Conservation (phyloP, 768 basidiomycete species). For the Suillus sp. region DNA sequence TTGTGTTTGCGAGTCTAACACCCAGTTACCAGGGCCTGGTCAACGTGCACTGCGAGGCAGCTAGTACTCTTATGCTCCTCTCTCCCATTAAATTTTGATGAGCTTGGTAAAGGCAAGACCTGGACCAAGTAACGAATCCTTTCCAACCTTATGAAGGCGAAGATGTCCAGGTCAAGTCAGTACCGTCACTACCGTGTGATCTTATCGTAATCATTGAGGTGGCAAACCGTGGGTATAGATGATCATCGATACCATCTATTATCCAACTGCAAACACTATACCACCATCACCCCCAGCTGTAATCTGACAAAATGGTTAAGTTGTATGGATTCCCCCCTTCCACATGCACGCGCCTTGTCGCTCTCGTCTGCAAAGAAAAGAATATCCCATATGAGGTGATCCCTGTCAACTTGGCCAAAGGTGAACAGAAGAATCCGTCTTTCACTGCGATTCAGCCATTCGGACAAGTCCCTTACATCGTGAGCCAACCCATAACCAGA, state of each 20-base stretch:
- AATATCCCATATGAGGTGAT: constrained; percentile 56
- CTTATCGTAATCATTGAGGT: background rate
- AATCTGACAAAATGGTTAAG: constrained; percentile 33
- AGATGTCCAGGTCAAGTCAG: too few relatives aligned
- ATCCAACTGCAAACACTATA: constrained; percentile 1
- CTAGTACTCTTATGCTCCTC: background rate
- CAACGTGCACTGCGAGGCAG: background rate
- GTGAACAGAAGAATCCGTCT: constrained; percentile 47
- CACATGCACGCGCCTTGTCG: constrained; percentile 55
- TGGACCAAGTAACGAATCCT: background rate
- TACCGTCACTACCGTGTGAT: background rate
- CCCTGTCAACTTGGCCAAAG: constrained; percentile 42
- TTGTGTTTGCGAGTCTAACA: background rate
- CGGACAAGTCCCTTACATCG: constrained; percentile 52
- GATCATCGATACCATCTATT: background rate
- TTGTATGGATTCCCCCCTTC: constrained; percentile 39
- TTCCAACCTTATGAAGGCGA: too few relatives aligned
- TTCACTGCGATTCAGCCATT: constrained; percentile 58
- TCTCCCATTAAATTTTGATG: too few relatives aligned
- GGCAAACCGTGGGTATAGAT: background rate
- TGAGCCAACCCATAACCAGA: constrained; percentile 13
- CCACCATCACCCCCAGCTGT: background rate
- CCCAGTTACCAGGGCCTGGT: background rate
- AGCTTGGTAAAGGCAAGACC: background rate
- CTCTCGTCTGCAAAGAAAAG: constrained; percentile 54